Evolutionary conservation across 768 basidiomycete species (phyloP).

Genomic region (Amanita phalloides): DNA sequence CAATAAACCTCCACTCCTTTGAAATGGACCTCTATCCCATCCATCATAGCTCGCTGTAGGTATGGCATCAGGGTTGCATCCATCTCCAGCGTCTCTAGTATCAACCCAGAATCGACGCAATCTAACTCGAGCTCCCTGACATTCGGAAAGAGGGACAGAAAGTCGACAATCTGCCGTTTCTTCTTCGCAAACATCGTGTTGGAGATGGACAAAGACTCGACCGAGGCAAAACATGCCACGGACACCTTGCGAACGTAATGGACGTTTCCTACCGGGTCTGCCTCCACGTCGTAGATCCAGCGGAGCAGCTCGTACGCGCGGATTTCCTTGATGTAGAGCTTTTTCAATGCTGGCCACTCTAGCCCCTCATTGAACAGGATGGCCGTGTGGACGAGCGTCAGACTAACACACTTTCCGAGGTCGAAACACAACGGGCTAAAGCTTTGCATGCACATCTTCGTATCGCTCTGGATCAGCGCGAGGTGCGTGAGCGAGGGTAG

Average conservation of each 20-base stretch:
- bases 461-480: constrained; percentile 3
- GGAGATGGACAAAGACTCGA: background rate
- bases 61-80: background rate
- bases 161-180: background rate
- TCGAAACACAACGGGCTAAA: constrained; percentile 1
- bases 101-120: background rate
- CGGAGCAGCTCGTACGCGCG: background rate
- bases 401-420: background rate
- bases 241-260: background rate
- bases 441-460: background rate
- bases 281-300: background rate
- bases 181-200: background rate
- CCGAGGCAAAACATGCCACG: background rate
- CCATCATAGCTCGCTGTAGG: background rate
- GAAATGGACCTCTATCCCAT: background rate
- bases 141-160: constrained; percentile 3
- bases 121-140: constrained; percentile 1
- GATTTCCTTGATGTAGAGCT: background rate
- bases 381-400: background rate
- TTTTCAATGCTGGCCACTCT: background rate
- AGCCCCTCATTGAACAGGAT: background rate
- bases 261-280: background rate
- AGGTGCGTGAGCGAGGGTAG: background rate
- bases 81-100: background rate
- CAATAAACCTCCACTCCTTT: background rate